Percentiles rank a stretch among this genome's conserved stretches.
These are phyloP conservation scores for Venustampulla echinocandica DNA, from an alignment of 495 filamentous ascomycete genomes.

Conservation along the genomic window DNA sequence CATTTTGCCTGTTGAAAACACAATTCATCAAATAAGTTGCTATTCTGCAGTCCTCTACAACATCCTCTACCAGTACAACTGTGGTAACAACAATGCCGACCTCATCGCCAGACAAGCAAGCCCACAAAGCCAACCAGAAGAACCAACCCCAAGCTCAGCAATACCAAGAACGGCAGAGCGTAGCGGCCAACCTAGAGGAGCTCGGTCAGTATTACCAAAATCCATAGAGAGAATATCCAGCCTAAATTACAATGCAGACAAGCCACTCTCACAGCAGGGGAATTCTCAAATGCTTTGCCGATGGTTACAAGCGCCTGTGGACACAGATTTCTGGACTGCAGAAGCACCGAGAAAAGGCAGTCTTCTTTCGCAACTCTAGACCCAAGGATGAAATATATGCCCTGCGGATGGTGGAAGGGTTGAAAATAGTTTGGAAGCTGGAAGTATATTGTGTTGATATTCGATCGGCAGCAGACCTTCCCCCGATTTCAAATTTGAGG, in stretches of 20 bases:
- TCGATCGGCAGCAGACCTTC: too few relatives aligned
- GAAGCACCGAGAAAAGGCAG: too few relatives aligned
- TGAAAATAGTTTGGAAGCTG: too few relatives aligned
- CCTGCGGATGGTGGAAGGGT: too few relatives aligned
- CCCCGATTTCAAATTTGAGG: too few relatives aligned
- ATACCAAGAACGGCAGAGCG: not conserved
- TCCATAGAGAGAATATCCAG: not conserved
- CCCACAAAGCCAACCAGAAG: not conserved
- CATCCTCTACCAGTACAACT: not conserved
- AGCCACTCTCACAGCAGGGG: not conserved
- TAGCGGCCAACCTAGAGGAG: not conserved
- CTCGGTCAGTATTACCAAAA: conserved; percentile 1
- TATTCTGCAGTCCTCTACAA: not conserved
- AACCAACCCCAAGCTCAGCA: not conserved
- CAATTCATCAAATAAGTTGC: not conserved
- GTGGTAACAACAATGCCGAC: not conserved
- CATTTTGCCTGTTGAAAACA: not conserved
- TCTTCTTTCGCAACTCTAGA: too few relatives aligned
- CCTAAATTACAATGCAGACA: not conserved
- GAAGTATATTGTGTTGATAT: too few relatives aligned
- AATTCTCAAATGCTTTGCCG: conserved; percentile 3
- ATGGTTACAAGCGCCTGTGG: conserved; percentile 3
- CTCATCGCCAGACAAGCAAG: not conserved
- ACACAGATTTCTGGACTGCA: conserved; percentile 2
- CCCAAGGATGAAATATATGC: too few relatives aligned